Percentiles rank a stretch among this genome's conserved stretches.
phyloP scores from a whole-genome alignment of 1,284 basidiomycete species.

The Sporisorium exsertum region DNA sequence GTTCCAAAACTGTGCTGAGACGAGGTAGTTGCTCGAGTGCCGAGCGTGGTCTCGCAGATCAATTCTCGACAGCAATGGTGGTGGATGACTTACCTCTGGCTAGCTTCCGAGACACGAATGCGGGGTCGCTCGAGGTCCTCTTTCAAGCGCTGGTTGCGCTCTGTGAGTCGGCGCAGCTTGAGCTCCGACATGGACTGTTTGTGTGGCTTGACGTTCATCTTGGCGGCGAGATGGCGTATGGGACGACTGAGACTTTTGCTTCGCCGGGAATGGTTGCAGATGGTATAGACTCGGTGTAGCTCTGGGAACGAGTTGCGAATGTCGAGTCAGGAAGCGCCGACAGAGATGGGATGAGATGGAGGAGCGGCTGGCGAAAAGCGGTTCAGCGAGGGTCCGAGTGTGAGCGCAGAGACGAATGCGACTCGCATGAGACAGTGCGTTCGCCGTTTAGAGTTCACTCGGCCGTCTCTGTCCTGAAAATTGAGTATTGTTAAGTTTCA shows the following conservation, averaged over 20 bases:
- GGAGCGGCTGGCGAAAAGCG: not conserved
- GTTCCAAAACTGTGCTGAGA: not conserved
- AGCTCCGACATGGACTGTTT: constrained; percentile 87
- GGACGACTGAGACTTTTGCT: not conserved
- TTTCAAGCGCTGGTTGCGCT: constrained; percentile 89
- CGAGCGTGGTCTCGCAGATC: not conserved
- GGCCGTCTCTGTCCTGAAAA: not conserved
- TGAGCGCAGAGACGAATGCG: not conserved
- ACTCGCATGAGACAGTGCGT: not conserved
- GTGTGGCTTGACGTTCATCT: constrained; percentile 76
- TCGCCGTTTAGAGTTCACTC: not conserved
- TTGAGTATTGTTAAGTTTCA: not conserved
- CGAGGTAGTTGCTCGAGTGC: not conserved
- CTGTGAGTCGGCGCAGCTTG: constrained; percentile 88
- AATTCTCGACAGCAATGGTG: not conserved
- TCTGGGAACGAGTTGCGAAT: too few species aligned
- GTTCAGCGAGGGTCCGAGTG: not conserved
- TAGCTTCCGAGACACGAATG: constrained; percentile 89
- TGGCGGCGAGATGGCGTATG: not conserved
- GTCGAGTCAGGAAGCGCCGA: too few species aligned
- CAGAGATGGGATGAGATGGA: too few species aligned
- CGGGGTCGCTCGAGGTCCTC: constrained; percentile 90
- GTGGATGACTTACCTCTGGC: constrained; percentile 77
- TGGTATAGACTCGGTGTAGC: not conserved
- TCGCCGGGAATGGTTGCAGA: too few species aligned